Evolutionary conservation across 1,139 yeast genomes (phyloP), one percentile per base, ranked within the genome.

Genomic region (Suhomyces panamericanus): DNA sequence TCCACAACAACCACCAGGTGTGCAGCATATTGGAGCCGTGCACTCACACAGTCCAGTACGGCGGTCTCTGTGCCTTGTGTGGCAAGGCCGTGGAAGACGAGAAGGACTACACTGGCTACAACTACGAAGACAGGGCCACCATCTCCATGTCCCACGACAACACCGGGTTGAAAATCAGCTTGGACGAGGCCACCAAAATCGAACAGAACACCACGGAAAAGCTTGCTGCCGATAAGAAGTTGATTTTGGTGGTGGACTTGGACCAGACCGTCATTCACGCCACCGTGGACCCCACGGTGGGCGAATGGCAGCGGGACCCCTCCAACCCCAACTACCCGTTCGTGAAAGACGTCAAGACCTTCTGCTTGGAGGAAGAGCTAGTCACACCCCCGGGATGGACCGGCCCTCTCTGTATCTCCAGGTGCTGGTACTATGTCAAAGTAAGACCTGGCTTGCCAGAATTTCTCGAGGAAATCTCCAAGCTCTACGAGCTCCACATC

Each of bases 241-340:
- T 93, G 53, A 90, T 93, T 35, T 73, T 93, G 47, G 99, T 93
- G 40, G 99, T 93, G 11, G 99, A 93, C 70, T 74, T 93, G 51
- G 99, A 93, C 68, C 99, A 95, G 65, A 95, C 99, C 0, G 96
- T 93, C 7, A 93, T 93, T 32, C 99, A 93, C 61, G 96, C 98
- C 32, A 93, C 98, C 4, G 97, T 91, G 20, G 99, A 93, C 62
- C 97, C 98, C 1, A 90, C 97, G 0, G 96, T 93, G 32, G 95
- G 95, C 1, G 96, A 89, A 60, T 93, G 99, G 99, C 91, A 88
- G 74, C 75, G 76, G 49, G 97, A 93, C 57, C 85, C 91, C 2
- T 63, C 74, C 4, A 88, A 89, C 57, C 96, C 97, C 13, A 90
- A 93, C 58, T 86, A 87, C 59, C 83, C 82, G 4, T 85, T 95